Base-by-base conservation (phyloP, 768 basidiomycete genomes). In the Leccinum imitatum region DNA sequence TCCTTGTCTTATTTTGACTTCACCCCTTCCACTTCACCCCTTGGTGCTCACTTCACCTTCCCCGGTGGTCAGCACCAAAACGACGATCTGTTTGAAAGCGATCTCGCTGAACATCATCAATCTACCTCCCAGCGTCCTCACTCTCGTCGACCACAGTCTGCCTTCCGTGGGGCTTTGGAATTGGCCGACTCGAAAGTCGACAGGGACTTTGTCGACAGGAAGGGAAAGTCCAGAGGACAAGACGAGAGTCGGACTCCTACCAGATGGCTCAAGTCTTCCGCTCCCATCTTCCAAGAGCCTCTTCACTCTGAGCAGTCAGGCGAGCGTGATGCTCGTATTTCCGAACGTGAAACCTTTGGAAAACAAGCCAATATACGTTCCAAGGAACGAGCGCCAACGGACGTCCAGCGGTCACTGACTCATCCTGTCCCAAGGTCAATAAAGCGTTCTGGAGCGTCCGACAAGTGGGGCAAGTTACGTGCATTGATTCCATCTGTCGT, bases 151-250 rank as follows among this genome's bases (percentile, higher is more conserved):
- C 66, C 62, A n/a, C 73, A 73, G 46, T 75, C 80, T 10, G 78
- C 79, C 37, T 90, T 90, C 67, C 82, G 90, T 25, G 82, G 86
- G 48, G 88, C 80, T 8, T 71, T 91, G 57, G 87, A 90, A 64
- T 75, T 74, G 52, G 60, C 67, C 19, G 58, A 73, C 57, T 60
- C 63, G 30, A 58, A 13, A 48, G 10, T 65, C 7, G 80, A 77
- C 57, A 78, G 77, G 21, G 78, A 79, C 25, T 57, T 62, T 2
- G 67, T 67, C 3, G 86, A 87, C 63, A 80, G 76, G 59, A 84
- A 85, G 65, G 83, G 83, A 17, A 85, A 83, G 75, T 77, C 74
- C 50, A 79, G 77, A 57, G 67, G 74, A 52, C 62, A 73, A 6
- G 84, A 86, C 31, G 83, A 84, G 53, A 73, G 73, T 57, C 86